Conservation (phyloP, 2,329 filamentous ascomycete genomes). For the Trematosphaeria pertusa region DNA sequence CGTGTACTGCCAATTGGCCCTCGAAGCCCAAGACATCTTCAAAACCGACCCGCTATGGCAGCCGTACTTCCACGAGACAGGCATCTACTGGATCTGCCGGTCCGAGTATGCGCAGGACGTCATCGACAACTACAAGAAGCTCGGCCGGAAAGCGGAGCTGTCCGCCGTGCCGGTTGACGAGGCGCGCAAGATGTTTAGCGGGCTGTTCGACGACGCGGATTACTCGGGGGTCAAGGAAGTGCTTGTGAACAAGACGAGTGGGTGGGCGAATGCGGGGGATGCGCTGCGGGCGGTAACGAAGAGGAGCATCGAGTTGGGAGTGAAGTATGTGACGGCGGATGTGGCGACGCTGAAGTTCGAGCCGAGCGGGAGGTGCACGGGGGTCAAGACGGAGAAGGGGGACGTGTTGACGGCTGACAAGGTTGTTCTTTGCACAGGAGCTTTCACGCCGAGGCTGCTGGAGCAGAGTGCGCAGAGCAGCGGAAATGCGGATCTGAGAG, state of each 20-base stretch:
- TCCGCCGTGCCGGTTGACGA: slow-evolving; percentile 55
- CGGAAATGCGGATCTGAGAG: slow-evolving; percentile 59
- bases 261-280: slow-evolving; percentile 70
- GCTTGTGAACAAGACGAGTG: slow-evolving; percentile 66
- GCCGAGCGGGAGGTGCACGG: slow-evolving; percentile 50
- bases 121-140: slow-evolving; percentile 58
- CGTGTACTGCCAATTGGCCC: slow-evolving; percentile 68
- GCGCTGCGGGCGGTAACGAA: slow-evolving; percentile 63
- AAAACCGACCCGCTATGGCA: slow-evolving; percentile 63
- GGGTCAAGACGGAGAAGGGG: slow-evolving; percentile 46
- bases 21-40: slow-evolving; percentile 71
- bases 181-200: slow-evolving; percentile 64
- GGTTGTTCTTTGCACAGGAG: slow-evolving; percentile 51
- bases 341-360: slow-evolving; percentile 59
- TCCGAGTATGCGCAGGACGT: slow-evolving; percentile 57
- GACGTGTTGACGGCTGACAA: slow-evolving; percentile 31
- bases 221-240: slow-evolving; percentile 66
- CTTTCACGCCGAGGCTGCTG: slow-evolving; percentile 52
- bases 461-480: slow-evolving; percentile 57
- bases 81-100: slow-evolving; percentile 55
- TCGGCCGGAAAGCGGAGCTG: slow-evolving; percentile 56
- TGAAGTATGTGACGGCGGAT: slow-evolving; percentile 65
- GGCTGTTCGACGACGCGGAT: slow-evolving; percentile 66
- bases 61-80: slow-evolving; percentile 60
- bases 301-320: slow-evolving; percentile 61